Evolutionary conservation across 2,329 filamentous ascomycete genomes (phyloP).

Genomic region (Ophiocordyceps sinensis): DNA sequence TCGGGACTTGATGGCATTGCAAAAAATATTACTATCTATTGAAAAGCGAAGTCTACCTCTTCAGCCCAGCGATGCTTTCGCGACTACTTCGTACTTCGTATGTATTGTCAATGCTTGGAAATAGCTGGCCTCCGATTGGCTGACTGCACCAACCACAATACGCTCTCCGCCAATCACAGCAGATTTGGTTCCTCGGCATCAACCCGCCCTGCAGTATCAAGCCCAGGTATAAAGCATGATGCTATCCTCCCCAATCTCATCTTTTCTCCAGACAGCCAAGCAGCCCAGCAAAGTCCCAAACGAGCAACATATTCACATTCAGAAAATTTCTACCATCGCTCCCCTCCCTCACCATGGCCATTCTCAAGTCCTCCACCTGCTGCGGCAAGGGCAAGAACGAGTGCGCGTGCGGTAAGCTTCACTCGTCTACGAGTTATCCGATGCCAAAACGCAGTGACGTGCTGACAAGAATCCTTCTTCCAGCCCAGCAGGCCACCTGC

Average conservation of each 20-base stretch:
- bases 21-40: too few species aligned
- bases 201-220: neutral
- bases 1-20: too few species aligned
- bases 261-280: too few species aligned
- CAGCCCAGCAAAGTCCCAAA: too few species aligned
- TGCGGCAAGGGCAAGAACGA: constrained; percentile 37
- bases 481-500: constrained; percentile 56
- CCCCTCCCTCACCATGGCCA: constrained; percentile 14
- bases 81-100: too few species aligned
- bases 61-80: too few species aligned
- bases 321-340: neutral
- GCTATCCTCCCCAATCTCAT: neutral
- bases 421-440: neutral
- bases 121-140: constrained; percentile 5
- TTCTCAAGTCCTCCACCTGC: constrained; percentile 33
- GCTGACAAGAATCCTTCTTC: neutral
- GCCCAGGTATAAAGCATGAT: neutral
- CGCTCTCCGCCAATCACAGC: constrained; percentile 4
- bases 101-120: constrained; percentile 5
- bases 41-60: too few species aligned
- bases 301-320: neutral
- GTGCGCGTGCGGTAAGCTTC: constrained; percentile 42
- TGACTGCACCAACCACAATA: too few species aligned
- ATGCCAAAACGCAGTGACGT: neutral
- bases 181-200: too few species aligned